These are phyloP conservation scores for Clohesyomyces aquaticus DNA, from an alignment of 495 filamentous ascomycete species.

Conservation along the genomic window DNA sequence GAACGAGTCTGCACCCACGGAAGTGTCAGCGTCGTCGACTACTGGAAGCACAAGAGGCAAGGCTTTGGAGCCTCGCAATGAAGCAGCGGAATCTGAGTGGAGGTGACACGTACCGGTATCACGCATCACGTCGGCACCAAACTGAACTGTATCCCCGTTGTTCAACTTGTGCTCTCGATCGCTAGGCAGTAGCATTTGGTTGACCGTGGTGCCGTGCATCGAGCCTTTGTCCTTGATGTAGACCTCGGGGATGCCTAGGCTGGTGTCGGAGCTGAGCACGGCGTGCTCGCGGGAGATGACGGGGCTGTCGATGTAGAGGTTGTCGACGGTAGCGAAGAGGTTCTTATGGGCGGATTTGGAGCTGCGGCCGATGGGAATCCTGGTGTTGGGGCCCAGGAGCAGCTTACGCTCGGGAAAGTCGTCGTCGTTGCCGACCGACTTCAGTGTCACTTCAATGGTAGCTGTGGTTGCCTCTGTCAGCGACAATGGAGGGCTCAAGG, in stretches of 20 bases:
- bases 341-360: conserved; percentile 60
- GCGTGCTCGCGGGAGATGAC: conserved; percentile 85
- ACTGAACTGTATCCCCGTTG: conserved; percentile 36
- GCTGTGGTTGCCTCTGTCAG: conserved; percentile 15
- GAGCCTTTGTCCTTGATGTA: conserved; percentile 35
- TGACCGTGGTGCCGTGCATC: conserved; percentile 40
- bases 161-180: conserved; percentile 17
- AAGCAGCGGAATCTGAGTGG: neutral
- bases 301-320: conserved; percentile 77
- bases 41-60: neutral
- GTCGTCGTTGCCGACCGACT: conserved; percentile 27
- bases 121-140: conserved; percentile 33
- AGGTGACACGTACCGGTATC: conserved; percentile 21
- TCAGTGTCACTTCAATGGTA: conserved; percentile 29
- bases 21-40: neutral
- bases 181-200: conserved; percentile 13
- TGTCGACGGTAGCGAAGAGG: conserved; percentile 56
- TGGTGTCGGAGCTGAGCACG: conserved; percentile 47
- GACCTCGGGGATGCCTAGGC: conserved; percentile 16
- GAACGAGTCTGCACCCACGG: conserved; percentile 14
- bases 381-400: conserved; percentile 18
- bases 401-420: conserved; percentile 31
- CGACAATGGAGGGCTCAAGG: neutral
- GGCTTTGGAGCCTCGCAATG: neutral
- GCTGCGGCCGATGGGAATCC: conserved; percentile 59